Evolutionary conservation across 306 rosid species (phyloP).

Genomic region (Vigna hirtella): DNA sequence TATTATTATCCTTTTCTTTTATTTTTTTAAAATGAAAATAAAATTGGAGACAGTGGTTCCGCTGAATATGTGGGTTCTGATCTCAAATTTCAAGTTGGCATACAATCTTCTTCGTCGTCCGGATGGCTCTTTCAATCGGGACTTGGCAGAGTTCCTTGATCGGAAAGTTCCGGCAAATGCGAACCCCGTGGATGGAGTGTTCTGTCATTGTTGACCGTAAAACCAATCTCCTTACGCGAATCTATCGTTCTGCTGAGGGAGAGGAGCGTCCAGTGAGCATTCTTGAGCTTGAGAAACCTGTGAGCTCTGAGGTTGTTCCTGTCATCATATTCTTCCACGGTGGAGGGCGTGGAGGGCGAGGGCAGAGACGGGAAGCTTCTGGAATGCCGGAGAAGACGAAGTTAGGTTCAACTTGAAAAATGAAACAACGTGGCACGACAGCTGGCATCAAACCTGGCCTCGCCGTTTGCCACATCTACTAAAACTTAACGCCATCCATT

Average conservation of each 20-base stretch:
- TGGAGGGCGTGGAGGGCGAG: conserved; percentile 44
- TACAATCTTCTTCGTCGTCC: conserved; percentile 98
- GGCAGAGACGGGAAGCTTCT: no score
- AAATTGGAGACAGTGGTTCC: conserved; percentile 86
- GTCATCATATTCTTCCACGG: conserved; percentile 93
- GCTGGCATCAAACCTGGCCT: no score
- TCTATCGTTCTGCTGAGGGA: conserved; percentile 74
- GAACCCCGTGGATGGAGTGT: conserved; percentile 71
- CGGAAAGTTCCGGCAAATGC: conserved; percentile 84
- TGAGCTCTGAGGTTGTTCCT: conserved; percentile 68
- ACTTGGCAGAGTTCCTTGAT: conserved; percentile 94
- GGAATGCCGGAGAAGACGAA: no score
- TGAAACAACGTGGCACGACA: no score
- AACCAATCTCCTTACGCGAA: conserved; percentile 67
- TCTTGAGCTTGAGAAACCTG: conserved; percentile 77
- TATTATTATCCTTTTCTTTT: not conserved
- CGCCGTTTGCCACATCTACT: no score
- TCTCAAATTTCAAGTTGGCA: conserved; percentile 93
- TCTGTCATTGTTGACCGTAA: conserved; percentile 79
- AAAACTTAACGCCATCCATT: no score
- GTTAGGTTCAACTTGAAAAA: no score
- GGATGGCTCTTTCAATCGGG: conserved; percentile 94
- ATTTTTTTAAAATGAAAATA: not conserved
- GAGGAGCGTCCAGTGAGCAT: conserved; percentile 53
- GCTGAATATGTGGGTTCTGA: conserved; percentile 95